Conservation (phyloP, 768 basidiomycete species). For the Serpula lacrymans region DNA sequence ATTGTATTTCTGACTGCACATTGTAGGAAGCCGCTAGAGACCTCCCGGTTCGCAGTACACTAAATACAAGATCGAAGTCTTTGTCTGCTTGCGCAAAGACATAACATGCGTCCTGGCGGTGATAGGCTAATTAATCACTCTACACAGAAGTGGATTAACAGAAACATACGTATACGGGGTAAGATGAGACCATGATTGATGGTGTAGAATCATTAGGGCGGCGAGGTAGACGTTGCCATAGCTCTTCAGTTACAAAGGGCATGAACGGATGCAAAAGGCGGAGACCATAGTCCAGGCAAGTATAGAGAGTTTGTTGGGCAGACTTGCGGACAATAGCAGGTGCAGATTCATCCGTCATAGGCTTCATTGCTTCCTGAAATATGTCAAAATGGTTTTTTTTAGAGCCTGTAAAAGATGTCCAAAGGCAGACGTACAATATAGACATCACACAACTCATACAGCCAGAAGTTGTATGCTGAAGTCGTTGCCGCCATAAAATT, state of each 20-base stretch:
- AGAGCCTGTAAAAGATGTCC: not conserved
- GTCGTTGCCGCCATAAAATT: slow-evolving; percentile 94
- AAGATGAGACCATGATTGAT: slow-evolving; percentile 87
- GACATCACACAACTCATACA: slow-evolving; percentile 98
- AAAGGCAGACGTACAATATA: slow-evolving; percentile 71
- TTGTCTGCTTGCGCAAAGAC: slow-evolving; percentile 72
- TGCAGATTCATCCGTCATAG: slow-evolving; percentile 83
- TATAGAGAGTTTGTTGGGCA: slow-evolving; percentile 94
- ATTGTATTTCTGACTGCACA: slow-evolving; percentile 79
- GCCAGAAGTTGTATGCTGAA: slow-evolving; percentile 89
- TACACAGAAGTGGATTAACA: not conserved
- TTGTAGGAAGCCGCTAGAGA: slow-evolving; percentile 89
- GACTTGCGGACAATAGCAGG: slow-evolving; percentile 63
- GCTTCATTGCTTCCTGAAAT: slow-evolving; percentile 94
- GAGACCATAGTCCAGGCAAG: slow-evolving; percentile 87
- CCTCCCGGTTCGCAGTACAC: slow-evolving; percentile 72
- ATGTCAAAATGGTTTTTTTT: not conserved
- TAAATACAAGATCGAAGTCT: slow-evolving; percentile 84
- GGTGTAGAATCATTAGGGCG: slow-evolving; percentile 76
- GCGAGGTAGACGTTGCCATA: slow-evolving; percentile 95
- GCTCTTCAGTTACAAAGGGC: slow-evolving; percentile 98
- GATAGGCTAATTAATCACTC: not conserved
- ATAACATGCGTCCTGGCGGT: slow-evolving; percentile 53
- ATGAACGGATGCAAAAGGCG: slow-evolving; percentile 95
- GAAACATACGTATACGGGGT: slow-evolving; percentile 70